Base-by-base conservation (phyloP, 2,329 filamentous ascomycete species). In the Arachnomyces sp. region DNA sequence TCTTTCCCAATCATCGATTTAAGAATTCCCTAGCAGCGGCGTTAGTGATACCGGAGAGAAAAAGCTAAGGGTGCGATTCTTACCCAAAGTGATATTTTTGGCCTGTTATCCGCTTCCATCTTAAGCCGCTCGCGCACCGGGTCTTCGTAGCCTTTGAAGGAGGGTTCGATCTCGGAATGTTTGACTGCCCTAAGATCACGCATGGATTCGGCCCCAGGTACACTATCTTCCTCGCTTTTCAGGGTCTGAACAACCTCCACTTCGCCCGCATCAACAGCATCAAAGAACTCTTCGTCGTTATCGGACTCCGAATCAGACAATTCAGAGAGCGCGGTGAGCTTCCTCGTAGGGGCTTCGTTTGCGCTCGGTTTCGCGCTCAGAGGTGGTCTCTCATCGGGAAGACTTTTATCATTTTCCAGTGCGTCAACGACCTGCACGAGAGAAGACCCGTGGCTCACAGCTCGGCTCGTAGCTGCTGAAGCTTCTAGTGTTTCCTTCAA, bases 1-100 rank as follows among this genome's bases (percentile, higher is more conserved):
- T 98, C 92, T 62, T 98, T 96, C 48, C 92, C 92, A 64, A 98
- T 94, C 92, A 98, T 96, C 15, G 90, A 96, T 68, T 96, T 98
- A 48, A 98, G 70, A 52, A 98, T 95, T 50, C 84, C 83, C 89
- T 95, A 49, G 30, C 39, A 39, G 18, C 9, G 31, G 20, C 18
- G 7, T 31, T 34, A 32, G 42, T 17, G 13, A 30, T n/a, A 20
- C 16, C 11, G 16, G 3, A 13, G 13, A 12, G 15, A 13, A 31
- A 20, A 15, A 16, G 15, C 16, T n/a, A 29, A 36, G 7, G 7
- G 18, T 40, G 34, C 9, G 18, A 33, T 25, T 67, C 82, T 66
- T 76, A 94, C 89, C 92, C 92, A 98, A 32, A 98, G 79, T 20
- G 84, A 92, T 45, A 96, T 86, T 69, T 90, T 95, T 0, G 92